These are phyloP conservation scores for Arthrobotrys musiformis DNA, from an alignment of 2,329 filamentous ascomycete genomes.

Conservation along the genomic window DNA sequence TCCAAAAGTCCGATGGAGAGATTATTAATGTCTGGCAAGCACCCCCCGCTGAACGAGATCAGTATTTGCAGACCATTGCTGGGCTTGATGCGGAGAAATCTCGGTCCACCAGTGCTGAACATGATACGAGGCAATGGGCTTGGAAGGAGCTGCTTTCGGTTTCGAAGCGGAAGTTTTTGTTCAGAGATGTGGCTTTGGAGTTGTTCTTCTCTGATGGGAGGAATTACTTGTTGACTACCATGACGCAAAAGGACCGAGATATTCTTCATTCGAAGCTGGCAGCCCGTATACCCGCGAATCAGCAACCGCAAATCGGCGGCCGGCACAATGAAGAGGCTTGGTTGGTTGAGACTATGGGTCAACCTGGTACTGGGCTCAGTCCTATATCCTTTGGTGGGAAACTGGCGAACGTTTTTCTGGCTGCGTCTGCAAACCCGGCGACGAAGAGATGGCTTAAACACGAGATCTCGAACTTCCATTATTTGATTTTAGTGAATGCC, in stretches of 20 bases:
- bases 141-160: slow-evolving; percentile 96
- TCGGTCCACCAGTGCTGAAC: slow-evolving; percentile 71
- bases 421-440: slow-evolving; percentile 77
- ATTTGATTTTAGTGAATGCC: slow-evolving; percentile 97
- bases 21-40: slow-evolving; percentile 98
- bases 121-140: slow-evolving; percentile 88
- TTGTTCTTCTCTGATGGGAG: slow-evolving; percentile 96
- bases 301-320: slow-evolving; percentile 72
- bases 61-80: slow-evolving; percentile 92
- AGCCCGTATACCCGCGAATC: slow-evolving; percentile 73
- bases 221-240: slow-evolving; percentile 90
- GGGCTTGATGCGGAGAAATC: slow-evolving; percentile 73
- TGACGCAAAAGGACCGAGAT: slow-evolving; percentile 78
- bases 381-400: slow-evolving; percentile 80
- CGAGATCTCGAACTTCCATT: slow-evolving; percentile 98
- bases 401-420: slow-evolving; percentile 90
- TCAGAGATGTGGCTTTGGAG: slow-evolving; percentile 95
- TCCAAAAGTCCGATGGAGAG: slow-evolving; percentile 92
- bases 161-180: slow-evolving; percentile 93
- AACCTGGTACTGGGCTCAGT: slow-evolving; percentile 70
- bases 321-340: slow-evolving; percentile 85
- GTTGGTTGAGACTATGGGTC: slow-evolving; percentile 84
- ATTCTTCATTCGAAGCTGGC: slow-evolving; percentile 81
- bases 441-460: slow-evolving; percentile 91
- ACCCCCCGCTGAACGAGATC: slow-evolving; percentile 88